Evolutionary conservation across 441 rosid genomes (phyloP).

Genomic region (Populus tomentosa): DNA sequence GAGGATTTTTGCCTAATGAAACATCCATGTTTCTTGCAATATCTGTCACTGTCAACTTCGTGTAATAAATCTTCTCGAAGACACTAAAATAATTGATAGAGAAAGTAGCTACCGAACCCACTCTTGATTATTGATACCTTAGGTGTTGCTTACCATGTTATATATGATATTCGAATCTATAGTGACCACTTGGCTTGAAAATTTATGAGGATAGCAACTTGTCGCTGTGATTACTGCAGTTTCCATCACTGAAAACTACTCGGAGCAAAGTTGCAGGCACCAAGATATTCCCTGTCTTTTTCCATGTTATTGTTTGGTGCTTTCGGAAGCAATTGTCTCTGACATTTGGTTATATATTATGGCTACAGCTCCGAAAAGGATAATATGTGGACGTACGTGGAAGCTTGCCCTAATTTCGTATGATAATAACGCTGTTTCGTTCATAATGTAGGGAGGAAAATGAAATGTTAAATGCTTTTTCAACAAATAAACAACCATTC

Average conservation of each 20-base stretch:
- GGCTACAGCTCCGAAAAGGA: background rate
- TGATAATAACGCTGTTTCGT: background rate
- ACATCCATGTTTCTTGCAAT: too few relatives aligned
- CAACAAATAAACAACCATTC: background rate
- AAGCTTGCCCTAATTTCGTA: background rate
- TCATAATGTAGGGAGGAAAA: background rate
- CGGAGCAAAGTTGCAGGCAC: background rate
- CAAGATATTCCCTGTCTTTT: background rate
- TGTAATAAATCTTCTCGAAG: background rate
- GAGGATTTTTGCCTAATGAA: too few relatives aligned
- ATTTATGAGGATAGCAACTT: background rate
- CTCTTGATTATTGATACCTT: background rate
- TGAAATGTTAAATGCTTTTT: background rate
- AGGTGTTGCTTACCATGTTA: background rate
- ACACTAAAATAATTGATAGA: background rate
- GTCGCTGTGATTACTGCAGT: background rate
- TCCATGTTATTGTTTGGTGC: background rate
- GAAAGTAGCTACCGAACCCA: background rate
- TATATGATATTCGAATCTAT: background rate
- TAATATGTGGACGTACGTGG: background rate
- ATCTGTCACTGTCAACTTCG: background rate
- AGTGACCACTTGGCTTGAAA: conserved; percentile 3
- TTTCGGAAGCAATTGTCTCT: too few relatives aligned
- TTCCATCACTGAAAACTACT: background rate
- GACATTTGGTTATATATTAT: too few relatives aligned